Evolutionary conservation across 352 stramenopile genomes (phyloP).

Genomic region (Phytopythium helicoides): DNA sequence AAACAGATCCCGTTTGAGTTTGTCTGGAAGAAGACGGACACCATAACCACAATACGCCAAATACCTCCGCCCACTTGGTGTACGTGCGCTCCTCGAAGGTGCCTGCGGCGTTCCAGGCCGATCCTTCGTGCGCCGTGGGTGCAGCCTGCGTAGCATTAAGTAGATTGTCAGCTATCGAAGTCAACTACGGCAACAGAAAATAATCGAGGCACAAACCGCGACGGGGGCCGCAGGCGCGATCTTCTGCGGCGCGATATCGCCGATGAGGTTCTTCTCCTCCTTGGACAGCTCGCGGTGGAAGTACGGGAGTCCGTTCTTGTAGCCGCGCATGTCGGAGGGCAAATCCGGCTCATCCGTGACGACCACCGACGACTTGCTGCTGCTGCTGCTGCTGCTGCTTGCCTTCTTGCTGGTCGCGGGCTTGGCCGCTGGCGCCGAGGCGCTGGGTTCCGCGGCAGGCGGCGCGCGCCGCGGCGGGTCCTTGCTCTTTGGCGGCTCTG

Average conservation of each 20-base stretch:
- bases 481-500: conserved; percentile 52
- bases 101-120: conserved; percentile 90
- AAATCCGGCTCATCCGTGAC: conserved; percentile 70
- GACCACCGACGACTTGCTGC: conserved; percentile 39
- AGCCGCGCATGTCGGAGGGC: conserved; percentile 56
- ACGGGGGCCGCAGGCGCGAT: conserved; percentile 48
- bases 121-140: conserved; percentile 59
- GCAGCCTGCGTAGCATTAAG: conserved; percentile 9
- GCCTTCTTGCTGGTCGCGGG: conserved; percentile 14
- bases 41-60: neutral
- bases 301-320: conserved; percentile 90
- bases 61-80: conserved; percentile 78
- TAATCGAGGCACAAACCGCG: conserved; percentile 13
- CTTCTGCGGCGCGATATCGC: conserved; percentile 92
- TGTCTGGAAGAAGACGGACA: neutral
- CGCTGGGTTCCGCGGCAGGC: conserved; percentile 2
- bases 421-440: conserved; percentile 6
- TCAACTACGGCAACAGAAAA: no score
- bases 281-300: conserved; percentile 98
- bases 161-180: neutral
- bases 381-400: conserved; percentile 5
- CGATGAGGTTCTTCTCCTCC: conserved; percentile 95
- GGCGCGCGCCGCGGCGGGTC: conserved; percentile 25
- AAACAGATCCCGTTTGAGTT: neutral
- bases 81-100: conserved; percentile 91